A percentile compares a stretch with the other conserved stretches of the same genome.
Evolutionary conservation across 306 rosid genomes (phyloP).

Genomic region (Begonia masoniana): DNA sequence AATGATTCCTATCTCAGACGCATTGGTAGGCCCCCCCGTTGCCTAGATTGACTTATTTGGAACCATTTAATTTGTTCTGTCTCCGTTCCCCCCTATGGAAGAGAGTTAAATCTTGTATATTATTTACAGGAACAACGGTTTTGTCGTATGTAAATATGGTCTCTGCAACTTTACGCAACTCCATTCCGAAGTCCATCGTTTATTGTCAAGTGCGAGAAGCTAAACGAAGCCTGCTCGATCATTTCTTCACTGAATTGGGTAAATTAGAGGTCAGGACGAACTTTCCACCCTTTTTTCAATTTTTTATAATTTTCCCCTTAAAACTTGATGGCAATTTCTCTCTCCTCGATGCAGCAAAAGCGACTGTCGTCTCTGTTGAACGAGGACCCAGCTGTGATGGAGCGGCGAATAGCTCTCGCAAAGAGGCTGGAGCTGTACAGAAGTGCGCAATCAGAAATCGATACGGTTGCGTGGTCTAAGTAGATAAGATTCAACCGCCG

Average conservation of each 20-base stretch:
- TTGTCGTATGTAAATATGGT: constrained; percentile 83
- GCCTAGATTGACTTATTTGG: no score
- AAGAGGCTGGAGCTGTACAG: constrained; percentile 84
- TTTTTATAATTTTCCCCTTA: no score
- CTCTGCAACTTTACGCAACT: constrained; percentile 59
- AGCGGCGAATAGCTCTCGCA: constrained; percentile 54
- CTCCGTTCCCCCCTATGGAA: no score
- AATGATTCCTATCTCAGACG: constrained; percentile 83
- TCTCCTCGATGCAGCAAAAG: constrained; percentile 36
- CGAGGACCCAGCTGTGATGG: constrained; percentile 94
- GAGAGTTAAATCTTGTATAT: background rate
- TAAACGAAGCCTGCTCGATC: constrained; percentile 71
- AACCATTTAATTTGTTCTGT: no score
- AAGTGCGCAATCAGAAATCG: constrained; percentile 81
- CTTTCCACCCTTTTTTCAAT: no score
- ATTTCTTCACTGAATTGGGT: constrained; percentile 70
- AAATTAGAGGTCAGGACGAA: constrained; percentile 50
- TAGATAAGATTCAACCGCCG: constrained; percentile 14
- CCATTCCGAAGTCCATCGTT: constrained; percentile 77
- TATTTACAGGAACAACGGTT: constrained; percentile 52
- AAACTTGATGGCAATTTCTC: no score
- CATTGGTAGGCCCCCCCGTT: constrained; percentile 28
- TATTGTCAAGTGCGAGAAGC: constrained; percentile 93
- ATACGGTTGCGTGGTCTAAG: constrained; percentile 87
- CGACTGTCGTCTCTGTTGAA: constrained; percentile 61